Conservation (phyloP, 163 green algal species). For the Coccomyxa subellipsoidea region DNA sequence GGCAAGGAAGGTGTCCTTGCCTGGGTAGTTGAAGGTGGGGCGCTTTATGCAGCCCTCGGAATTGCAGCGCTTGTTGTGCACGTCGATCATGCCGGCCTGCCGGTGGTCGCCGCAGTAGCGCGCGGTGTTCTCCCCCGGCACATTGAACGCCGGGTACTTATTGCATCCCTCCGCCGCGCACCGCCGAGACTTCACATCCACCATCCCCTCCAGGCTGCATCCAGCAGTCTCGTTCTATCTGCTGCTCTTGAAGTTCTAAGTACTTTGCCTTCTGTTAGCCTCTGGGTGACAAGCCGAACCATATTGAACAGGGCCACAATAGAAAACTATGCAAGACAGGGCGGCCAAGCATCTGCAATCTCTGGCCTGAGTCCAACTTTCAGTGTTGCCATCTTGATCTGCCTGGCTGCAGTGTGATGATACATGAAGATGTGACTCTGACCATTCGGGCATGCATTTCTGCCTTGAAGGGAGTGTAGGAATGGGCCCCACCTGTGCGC, state of each 20-base stretch:
- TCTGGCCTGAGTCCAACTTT: too few relatives aligned
- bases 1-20: too few relatives aligned
- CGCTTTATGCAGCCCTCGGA: conserved; percentile 4
- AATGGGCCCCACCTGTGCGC: conserved; percentile 4
- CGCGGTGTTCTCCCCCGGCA: neutral
- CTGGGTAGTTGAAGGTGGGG: conserved; percentile 18
- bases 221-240: too few relatives aligned
- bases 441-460: neutral
- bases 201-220: conserved; percentile 13
- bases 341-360: too few relatives aligned
- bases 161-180: conserved; percentile 3
- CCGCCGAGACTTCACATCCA: conserved; percentile 15
- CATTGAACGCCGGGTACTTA: conserved; percentile 16
- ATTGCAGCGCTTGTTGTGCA: conserved; percentile 18
- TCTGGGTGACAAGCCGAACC: too few relatives aligned
- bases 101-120: conserved; percentile 12
- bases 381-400: too few relatives aligned
- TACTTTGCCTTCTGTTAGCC: too few relatives aligned
- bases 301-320: too few relatives aligned
- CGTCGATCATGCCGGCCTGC: conserved; percentile 13
- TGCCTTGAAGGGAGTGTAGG: neutral
- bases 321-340: too few relatives aligned
- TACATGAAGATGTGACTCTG: too few relatives aligned
- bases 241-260: too few relatives aligned
- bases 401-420: too few relatives aligned